A percentile compares a stretch with the other conserved stretches of the same genome.
phyloP scores from a whole-genome alignment of 1,284 basidiomycete species.

The Ceratobasidium sp. region DNA sequence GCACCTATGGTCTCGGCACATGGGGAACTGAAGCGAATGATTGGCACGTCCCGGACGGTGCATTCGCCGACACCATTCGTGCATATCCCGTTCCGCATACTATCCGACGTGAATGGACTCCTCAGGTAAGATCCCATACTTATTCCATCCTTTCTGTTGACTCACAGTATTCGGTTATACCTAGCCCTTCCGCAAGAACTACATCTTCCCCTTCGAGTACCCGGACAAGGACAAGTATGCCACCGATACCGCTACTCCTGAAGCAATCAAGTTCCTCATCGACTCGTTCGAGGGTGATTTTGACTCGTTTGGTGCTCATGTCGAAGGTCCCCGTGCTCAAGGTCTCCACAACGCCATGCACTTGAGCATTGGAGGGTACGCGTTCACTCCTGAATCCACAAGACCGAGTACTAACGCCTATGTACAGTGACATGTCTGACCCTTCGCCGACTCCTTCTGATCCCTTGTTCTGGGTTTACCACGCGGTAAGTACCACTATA shows the following conservation, averaged over 20 bases:
- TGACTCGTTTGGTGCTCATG: slow-evolving; percentile 12
- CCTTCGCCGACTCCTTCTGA: slow-evolving; percentile 34
- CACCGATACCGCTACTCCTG: slow-evolving; percentile 35
- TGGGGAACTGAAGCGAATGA: slow-evolving; percentile 3
- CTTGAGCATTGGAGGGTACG: slow-evolving; percentile 19
- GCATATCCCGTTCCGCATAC: slow-evolving; percentile 38
- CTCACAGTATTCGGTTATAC: background rate
- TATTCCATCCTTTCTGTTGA: background rate
- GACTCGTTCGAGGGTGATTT: slow-evolving; percentile 35
- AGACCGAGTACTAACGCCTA: background rate
- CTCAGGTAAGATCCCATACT: slow-evolving; percentile 13
- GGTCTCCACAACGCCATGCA: slow-evolving; percentile 38
- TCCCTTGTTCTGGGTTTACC: slow-evolving; percentile 30
- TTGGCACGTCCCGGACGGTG: slow-evolving; percentile 33
- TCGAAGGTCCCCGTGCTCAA: slow-evolving; percentile 37
- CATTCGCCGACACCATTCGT: slow-evolving; percentile 33
- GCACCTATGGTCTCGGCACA: slow-evolving; percentile 18
- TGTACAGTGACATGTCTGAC: slow-evolving; percentile 28
- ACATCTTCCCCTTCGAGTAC: slow-evolving; percentile 38
- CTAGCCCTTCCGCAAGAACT: slow-evolving; percentile 35
- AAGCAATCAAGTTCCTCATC: slow-evolving; percentile 26
- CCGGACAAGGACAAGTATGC: slow-evolving; percentile 29
- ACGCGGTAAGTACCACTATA: background rate
- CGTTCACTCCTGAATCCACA: background rate
- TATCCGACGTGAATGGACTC: slow-evolving; percentile 27